Conservation (phyloP, 352 stramenopile species). For the Phytopythium ostracodes region DNA sequence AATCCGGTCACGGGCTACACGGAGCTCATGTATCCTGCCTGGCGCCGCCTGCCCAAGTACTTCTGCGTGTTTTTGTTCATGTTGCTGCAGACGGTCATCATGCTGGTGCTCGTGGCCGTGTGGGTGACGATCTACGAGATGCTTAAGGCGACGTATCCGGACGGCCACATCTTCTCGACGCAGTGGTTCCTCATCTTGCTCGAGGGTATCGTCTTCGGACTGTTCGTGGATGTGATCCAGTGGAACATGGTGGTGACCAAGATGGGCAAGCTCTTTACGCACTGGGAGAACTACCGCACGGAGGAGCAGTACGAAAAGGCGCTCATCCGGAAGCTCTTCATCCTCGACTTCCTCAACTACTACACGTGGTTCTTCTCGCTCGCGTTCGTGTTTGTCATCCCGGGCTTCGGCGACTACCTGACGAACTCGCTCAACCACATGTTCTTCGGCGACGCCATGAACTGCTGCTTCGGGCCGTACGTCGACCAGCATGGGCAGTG, state of each 20-base stretch:
- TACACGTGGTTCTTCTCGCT: conserved; percentile 91
- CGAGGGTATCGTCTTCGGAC: conserved; percentile 78
- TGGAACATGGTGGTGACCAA: conserved; percentile 90
- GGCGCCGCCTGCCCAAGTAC: conserved; percentile 69
- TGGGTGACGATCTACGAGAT: conserved; percentile 89
- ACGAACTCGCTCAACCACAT: conserved; percentile 83
- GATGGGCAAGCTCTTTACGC: conserved; percentile 76
- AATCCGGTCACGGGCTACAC: conserved; percentile 75
- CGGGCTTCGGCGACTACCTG: conserved; percentile 74
- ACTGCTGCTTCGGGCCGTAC: conserved; percentile 87
- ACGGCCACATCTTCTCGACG: conserved; percentile 73
- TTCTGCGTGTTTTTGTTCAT: conserved; percentile 79
- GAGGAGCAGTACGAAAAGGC: conserved; percentile 83
- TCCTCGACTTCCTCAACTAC: conserved; percentile 89
- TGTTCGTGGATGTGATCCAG: conserved; percentile 88
- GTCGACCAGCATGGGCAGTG: conserved; percentile 69
- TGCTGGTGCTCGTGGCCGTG: conserved; percentile 80
- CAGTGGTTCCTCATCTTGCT: conserved; percentile 84
- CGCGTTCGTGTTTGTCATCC: conserved; percentile 86
- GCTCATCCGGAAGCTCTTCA: conserved; percentile 80
- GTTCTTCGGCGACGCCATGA: conserved; percentile 79
- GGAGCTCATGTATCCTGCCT: conserved; percentile 64
- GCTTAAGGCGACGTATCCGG: conserved; percentile 77
- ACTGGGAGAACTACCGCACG: conserved; percentile 87
- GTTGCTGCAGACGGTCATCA: conserved; percentile 79